Conservation (phyloP, 257 asterid genomes). For the Sherardia arvensis region DNA sequence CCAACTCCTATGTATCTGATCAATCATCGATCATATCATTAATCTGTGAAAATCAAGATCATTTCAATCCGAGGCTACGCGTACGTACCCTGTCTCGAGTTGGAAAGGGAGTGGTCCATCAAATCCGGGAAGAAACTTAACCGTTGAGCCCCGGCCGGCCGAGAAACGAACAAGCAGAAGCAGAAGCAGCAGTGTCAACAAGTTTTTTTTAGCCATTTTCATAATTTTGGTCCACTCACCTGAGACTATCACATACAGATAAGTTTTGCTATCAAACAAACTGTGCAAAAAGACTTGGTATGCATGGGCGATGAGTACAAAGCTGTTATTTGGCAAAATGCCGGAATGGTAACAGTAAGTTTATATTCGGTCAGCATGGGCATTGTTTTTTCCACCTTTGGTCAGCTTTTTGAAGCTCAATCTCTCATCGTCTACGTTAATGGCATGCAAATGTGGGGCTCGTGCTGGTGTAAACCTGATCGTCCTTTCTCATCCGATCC, state of each 20-base stretch:
- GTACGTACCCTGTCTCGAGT: constrained; percentile 21
- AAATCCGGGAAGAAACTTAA: not conserved
- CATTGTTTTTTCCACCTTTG: constrained; percentile 57
- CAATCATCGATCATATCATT: not conserved
- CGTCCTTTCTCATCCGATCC: constrained; percentile 77
- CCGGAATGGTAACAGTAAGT: too few species aligned
- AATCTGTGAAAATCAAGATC: too few species aligned
- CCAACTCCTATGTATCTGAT: constrained; percentile 35
- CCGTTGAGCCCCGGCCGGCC: not conserved
- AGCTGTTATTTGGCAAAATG: not conserved
- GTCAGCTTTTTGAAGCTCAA: constrained; percentile 43
- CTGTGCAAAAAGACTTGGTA: too few species aligned
- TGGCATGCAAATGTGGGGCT: constrained; percentile 61
- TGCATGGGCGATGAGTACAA: not conserved
- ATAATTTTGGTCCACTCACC: not conserved
- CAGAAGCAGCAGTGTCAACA: not conserved
- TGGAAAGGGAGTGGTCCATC: not conserved
- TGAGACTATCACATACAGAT: too few species aligned
- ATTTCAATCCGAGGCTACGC: too few species aligned
- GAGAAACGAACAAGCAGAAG: not conserved
- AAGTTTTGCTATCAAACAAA: too few species aligned
- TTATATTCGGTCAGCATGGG: too few species aligned
- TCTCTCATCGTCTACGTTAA: constrained; percentile 58
- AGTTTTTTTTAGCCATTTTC: not conserved
- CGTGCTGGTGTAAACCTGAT: constrained; percentile 64